These are phyloP conservation scores for Canavalia ensiformis DNA, from an alignment of 306 rosid species.

Conservation along the genomic window DNA sequence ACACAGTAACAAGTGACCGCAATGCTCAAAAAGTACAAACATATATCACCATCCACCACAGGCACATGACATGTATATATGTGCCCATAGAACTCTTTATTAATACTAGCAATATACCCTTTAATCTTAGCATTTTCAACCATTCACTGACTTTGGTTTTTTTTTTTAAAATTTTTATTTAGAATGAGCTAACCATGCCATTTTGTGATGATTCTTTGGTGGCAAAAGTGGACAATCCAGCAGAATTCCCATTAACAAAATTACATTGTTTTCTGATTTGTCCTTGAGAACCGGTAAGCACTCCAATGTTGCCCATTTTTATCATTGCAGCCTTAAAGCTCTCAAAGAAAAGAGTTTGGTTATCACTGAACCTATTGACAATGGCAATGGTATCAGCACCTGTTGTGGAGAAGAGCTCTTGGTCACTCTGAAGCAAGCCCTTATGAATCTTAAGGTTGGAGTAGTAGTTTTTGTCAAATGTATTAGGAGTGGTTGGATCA, in stretches of 20 bases:
- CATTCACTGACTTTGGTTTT: neutral
- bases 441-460: conserved; percentile 46
- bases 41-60: neutral
- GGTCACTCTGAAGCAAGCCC: conserved; percentile 58
- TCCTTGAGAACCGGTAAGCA: conserved; percentile 42
- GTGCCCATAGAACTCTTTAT: conserved; percentile 32
- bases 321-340: conserved; percentile 47
- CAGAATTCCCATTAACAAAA: conserved; percentile 50
- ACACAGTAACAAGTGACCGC: neutral
- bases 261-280: conserved; percentile 51
- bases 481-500: conserved; percentile 47
- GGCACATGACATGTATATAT: neutral
- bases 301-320: conserved; percentile 50
- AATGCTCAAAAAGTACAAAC: conserved; percentile 1
- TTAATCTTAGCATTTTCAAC: conserved; percentile 2
- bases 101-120: neutral
- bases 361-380: conserved; percentile 22
- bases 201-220: conserved; percentile 22
- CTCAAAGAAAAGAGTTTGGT: conserved; percentile 34
- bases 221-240: neutral
- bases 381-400: conserved; percentile 43
- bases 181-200: conserved; percentile 29
- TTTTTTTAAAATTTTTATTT: neutral
- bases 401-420: conserved; percentile 51
- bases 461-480: conserved; percentile 48